Evolutionary conservation across 2,329 filamentous ascomycete species (phyloP), one percentile per base, ranked within the genome.

Genomic region (Endocalyx cinctus): DNA sequence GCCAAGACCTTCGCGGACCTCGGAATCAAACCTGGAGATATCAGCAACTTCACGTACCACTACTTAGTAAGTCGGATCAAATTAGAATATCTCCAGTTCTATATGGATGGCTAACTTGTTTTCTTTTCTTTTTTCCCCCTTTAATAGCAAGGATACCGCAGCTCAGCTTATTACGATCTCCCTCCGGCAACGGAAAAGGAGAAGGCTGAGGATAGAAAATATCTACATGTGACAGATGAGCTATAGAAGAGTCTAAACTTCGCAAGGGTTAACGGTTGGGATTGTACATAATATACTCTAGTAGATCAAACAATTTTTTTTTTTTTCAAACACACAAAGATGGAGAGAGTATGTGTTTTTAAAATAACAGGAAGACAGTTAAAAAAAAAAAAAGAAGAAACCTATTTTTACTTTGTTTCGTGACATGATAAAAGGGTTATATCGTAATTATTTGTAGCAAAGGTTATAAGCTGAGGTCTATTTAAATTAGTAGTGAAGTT

Each of bases 1-100:
- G 92, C 92, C 46, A 97, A 96, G 77, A 97, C 92, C 2, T 94
- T 97, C 69, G 85, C 85, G 64, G 89, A 97, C 57, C 74, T 98
- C 29, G 86, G 79, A 41, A 95, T 98, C 45, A 84, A 88, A 64
- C 87, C 90, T 18, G 84, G 79, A 29, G 89, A 97, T 44, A 77
- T 97, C 52, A 81, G 77, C 60, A 82, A 85, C 61, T 79, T 87
- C 60, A 94, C 87, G 46, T 97, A 90, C 65, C 84, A 94, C 64
- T 98, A 98, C 66, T 64, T 97, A 70, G 87, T 92, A 71, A 66
- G 84, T 67, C 30, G 6, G 14, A 11, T 33, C 15, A 4, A 18
- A 19, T 14, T 13, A 16, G 22, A 29, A 7, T n/a, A 26, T 16
- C 15, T 7, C 5, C 3, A 14, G 6, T n/a, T 25, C 16, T n/a